phyloP scores from a whole-genome alignment of 2,329 filamentous ascomycete species.

The Coniochaeta hoffmannii region DNA sequence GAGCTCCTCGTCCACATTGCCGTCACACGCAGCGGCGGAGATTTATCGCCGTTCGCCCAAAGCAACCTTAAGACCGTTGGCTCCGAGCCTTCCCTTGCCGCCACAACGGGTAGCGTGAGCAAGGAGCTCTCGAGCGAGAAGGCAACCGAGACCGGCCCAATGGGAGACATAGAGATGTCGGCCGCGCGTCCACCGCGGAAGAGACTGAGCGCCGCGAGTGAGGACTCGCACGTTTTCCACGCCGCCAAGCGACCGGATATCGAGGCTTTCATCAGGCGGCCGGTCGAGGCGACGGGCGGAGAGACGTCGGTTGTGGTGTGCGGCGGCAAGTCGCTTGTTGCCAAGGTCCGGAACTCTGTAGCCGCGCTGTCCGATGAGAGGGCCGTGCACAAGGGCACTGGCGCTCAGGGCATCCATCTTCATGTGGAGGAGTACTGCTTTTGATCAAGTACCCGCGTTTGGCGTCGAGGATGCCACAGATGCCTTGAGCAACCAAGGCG shows the following conservation, averaged over 20 bases:
- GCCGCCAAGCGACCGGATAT: constrained; percentile 43
- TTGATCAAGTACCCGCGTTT: no score
- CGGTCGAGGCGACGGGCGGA: constrained; percentile 50
- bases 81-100: constrained; percentile 4
- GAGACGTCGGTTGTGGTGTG: constrained; percentile 57
- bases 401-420: constrained; percentile 54
- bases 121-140: constrained; percentile 16
- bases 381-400: constrained; percentile 57
- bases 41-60: constrained; percentile 4
- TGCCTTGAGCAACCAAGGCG: no score
- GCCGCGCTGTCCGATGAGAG: constrained; percentile 50
- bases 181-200: constrained; percentile 7
- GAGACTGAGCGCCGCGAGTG: constrained; percentile 17
- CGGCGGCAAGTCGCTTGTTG: constrained; percentile 47
- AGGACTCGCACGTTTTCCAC: constrained; percentile 34
- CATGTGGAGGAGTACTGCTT: constrained; percentile 51
- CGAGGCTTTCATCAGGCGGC: constrained; percentile 39
- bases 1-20: constrained; percentile 46
- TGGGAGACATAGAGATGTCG: constrained; percentile 20
- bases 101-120: not conserved
- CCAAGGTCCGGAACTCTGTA: constrained; percentile 47
- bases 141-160: not conserved
- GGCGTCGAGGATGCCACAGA: not conserved
- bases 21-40: constrained; percentile 32
- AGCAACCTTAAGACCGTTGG: constrained; percentile 10